Evolutionary conservation across 192 early-diverging fungal species (phyloP), one percentile per base, ranked within the genome.

Genomic region (Coemansia sp.): DNA sequence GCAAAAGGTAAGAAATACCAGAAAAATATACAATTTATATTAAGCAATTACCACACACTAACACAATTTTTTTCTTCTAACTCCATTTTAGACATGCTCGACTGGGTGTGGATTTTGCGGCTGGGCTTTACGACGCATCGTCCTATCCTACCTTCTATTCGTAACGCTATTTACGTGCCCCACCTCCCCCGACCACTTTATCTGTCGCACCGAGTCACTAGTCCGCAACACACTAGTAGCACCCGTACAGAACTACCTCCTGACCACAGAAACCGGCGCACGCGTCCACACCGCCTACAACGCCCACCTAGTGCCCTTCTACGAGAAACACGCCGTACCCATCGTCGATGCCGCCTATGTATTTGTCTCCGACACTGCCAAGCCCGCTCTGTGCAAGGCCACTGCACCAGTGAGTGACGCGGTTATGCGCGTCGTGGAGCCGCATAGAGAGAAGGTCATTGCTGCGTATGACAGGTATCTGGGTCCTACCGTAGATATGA

Each of bases 261-360:
- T 79, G 29, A 43, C 65, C 13, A 84, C 82, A 29, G 78, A 79
- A 49, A 76, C 78, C 9, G 82, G 82, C 29, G 68, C 82, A 11
- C 77, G 82, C 29, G 60, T 80, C 64, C 67, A 66, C 49, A 46
- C 73, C 4, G 82, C 82, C 5, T 84, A 80, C 64, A 71, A 73
- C 24, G 82, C 78, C n/a, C 82, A 84, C 29, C 66, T 84, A 20
- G 82, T 62, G n/a, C 82, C 78, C 24, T 77, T 84, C 57, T 84
- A 84, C 66, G 61, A 73, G 64, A 74, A 69, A 58, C 82, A 84
- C 40, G 82, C 66, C 2, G 67, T 49, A 10, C 78, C 78, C 0
- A 39, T 71, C 29, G 74, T 77, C 8, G 62, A 36, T 44, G 58
- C 64, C 4, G 73, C 68, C 1, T 63, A 44, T 11, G 7, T 36